Conservation (phyloP, 768 basidiomycete genomes). For the Chalciporus piperatus region DNA sequence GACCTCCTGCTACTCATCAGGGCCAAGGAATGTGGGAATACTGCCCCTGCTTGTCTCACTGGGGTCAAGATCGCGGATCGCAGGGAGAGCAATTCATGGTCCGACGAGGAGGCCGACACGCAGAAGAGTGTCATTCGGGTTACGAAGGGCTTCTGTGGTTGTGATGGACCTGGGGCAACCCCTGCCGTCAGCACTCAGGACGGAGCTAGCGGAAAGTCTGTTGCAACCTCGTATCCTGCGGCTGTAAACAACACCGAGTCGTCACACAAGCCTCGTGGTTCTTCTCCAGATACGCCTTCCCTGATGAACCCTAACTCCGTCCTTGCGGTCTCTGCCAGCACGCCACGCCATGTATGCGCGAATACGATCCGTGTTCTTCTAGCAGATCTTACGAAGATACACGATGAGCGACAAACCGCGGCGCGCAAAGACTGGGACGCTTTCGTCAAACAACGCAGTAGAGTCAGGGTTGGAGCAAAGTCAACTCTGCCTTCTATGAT, state of each 20-base stretch:
- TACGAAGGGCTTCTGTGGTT: slow-evolving; percentile 40
- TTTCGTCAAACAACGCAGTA: slow-evolving; percentile 72
- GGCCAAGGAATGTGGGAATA: slow-evolving; percentile 67
- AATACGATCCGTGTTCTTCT: slow-evolving; percentile 74
- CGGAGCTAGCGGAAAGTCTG: slow-evolving; percentile 6
- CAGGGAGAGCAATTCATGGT: slow-evolving; percentile 76
- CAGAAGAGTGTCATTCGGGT: slow-evolving; percentile 34
- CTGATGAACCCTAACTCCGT: slow-evolving; percentile 42
- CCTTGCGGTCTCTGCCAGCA: slow-evolving; percentile 56
- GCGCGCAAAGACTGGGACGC: slow-evolving; percentile 84
- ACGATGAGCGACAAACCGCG: slow-evolving; percentile 71
- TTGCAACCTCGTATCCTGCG: slow-evolving; percentile 11
- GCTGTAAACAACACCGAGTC: slow-evolving; percentile 27
- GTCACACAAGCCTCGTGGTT: slow-evolving; percentile 27
- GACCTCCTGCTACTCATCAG: slow-evolving; percentile 75
- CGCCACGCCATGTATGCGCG: slow-evolving; percentile 72
- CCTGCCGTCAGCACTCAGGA: slow-evolving; percentile 8
- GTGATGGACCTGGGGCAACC: slow-evolving; percentile 31
- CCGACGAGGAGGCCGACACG: slow-evolving; percentile 56
- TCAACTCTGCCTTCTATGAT: slow-evolving; percentile 14
- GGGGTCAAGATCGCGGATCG: slow-evolving; percentile 87
- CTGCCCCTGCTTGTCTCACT: slow-evolving; percentile 81
- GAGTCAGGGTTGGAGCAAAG: slow-evolving; percentile 36
- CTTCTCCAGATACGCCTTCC: slow-evolving; percentile 33
- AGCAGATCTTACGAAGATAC: slow-evolving; percentile 72